Percentiles rank a stretch among this genome's conserved stretches.
Evolutionary conservation across 2,329 filamentous ascomycete species (phyloP).

Genomic region (Scolecobasidium constrictum): DNA sequence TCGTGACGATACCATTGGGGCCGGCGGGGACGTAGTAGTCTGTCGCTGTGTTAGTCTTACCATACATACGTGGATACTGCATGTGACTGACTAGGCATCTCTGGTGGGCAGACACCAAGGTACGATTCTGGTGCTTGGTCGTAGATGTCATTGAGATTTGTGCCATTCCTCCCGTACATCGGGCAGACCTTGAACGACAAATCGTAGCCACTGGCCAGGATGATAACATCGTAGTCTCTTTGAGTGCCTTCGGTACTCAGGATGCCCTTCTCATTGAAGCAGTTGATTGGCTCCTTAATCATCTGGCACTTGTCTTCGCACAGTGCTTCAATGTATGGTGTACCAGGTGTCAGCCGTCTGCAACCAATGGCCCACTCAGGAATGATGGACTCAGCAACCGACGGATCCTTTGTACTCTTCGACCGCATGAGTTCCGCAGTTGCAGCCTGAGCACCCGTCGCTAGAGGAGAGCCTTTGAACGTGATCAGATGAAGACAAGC

Average conservation of each 20-base stretch:
- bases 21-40: conserved; percentile 3
- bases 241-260: conserved; percentile 27
- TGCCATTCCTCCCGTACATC: conserved; percentile 2
- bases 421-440: not conserved
- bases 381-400: conserved; percentile 29
- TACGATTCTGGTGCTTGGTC: conserved; percentile 4
- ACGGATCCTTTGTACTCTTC: conserved; percentile 15
- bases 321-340: conserved; percentile 40
- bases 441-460: not conserved
- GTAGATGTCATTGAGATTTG: not conserved
- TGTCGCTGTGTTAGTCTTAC: not conserved
- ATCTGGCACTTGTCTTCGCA: conserved; percentile 22
- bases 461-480: conserved; percentile 3
- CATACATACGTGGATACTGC: not conserved
- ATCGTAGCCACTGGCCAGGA: conserved; percentile 42
- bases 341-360: conserved; percentile 38
- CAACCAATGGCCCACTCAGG: conserved; percentile 36
- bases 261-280: conserved; percentile 37
- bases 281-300: conserved; percentile 33
- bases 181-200: not conserved
- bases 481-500: conserved; percentile 4
- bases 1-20: conserved; percentile 1
- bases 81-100: conserved; percentile 1
- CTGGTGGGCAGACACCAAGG: conserved; percentile 2
- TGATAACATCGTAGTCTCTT: conserved; percentile 43